Base-by-base conservation (phyloP, 176 grass and related monocot genomes). In the Guadua angustifolia region DNA sequence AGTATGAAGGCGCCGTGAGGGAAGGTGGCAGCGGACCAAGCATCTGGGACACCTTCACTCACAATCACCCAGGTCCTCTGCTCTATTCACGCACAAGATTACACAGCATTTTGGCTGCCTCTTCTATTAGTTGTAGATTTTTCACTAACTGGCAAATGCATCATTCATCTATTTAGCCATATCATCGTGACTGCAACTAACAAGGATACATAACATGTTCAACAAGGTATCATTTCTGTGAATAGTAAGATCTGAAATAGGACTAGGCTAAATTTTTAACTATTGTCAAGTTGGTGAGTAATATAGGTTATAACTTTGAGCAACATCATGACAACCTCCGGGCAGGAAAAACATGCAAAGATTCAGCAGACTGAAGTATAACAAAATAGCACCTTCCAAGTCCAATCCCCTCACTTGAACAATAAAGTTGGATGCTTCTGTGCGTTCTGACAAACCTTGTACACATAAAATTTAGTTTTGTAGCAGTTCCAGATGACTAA, bases 11-110 rank as follows among this genome's bases (percentile, higher is more conserved):
- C 26, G 91, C 87, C 35, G 85, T 50, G 24, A 77, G 39, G 44
- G 88, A n/a, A 88, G 90, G 83, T 22, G 91, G 92, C 42, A 88
- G 64, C 56, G 87, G 91, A 10, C 82, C 89, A 11, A 93, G 92
- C 74, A 95, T 93, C 70, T 98, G 95, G 95, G 92, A 98, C 76
- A 79, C 89, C 70, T 98, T 80, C 91, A 93, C 92, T 52, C 91
- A 91, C 78, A 58, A 65, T 13, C 83, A 95, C 77, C 93, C 95
- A 88, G 92, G 95, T 97, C 67, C 21, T 26, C 68, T 13, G 69
- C 69, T 85, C 73, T 35, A 15, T 17, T 43, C 22, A 85, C 46
- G 62, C 49, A 24, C 26, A 55, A 74, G 49, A 74, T 74, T 55
- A 56, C 17, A 40, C 70, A 3, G 4, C 63, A 43, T 81, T 77